phyloP scores from a whole-genome alignment of 768 basidiomycete species.

The Hortiboletus flavorubellus region DNA sequence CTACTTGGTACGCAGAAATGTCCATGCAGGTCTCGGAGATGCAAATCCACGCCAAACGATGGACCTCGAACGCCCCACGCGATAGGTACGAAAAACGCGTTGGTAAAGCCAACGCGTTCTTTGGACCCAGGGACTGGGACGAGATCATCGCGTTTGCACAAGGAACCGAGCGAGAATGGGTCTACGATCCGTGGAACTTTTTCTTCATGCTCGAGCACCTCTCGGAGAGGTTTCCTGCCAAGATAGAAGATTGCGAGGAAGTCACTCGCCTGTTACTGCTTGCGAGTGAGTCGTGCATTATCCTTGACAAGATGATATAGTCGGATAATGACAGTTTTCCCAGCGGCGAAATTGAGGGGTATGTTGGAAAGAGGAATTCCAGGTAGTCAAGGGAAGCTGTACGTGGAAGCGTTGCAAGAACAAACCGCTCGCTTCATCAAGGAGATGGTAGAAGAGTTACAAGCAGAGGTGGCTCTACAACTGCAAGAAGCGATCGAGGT shows the following conservation, averaged over 20 bases:
- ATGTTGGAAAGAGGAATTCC: neutral
- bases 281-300: neutral
- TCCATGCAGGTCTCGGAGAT: neutral
- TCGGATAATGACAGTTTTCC: neutral
- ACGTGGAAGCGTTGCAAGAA: neutral
- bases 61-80: neutral
- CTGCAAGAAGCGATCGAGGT: neutral
- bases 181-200: neutral
- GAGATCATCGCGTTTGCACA: neutral
- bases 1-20: neutral
- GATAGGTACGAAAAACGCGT: neutral
- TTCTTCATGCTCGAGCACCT: constrained; percentile 4
- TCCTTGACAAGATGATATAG: no score
- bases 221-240: neutral
- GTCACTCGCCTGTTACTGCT: neutral
- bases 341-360: neutral
- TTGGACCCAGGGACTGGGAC: neutral
- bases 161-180: neutral
- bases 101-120: neutral
- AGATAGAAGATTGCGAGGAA: neutral
- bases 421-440: neutral
- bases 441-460: neutral
- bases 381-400: neutral
- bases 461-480: neutral
- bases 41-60: neutral